Evolutionary conservation across 2,329 filamentous ascomycete genomes (phyloP), one percentile per base, ranked within the genome.

Genomic region (Didymella keratinophila): DNA sequence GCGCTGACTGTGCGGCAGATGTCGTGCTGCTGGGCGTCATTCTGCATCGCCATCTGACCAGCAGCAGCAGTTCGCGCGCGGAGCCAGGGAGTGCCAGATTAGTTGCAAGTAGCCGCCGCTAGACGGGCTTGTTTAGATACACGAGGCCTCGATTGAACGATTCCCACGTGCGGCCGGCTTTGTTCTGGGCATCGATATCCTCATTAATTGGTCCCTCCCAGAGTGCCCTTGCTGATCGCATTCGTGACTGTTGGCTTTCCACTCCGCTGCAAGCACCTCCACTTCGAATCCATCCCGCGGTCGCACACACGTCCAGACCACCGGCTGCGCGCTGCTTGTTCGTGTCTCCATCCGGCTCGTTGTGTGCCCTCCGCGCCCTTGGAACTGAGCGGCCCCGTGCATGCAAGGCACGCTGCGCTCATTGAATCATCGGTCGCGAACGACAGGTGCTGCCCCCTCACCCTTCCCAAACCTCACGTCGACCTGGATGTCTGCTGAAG

Each of bases 121-220:
- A 73, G 63, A 62, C 51, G 52, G 58, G 66, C 59, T 62, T 68
- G 69, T 63, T 65, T 55, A 73, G 73, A 76, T 75, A 72, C 71
- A 75, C 72, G 73, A 75, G 68, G 69, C 64, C 71, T 71, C 73
- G 70, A 73, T 73, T 74, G 67, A 72, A 71, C 71, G 70, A 75
- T 75, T 73, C 68, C 73, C 74, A 76, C 74, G 73, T 76, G 73
- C 66, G 62, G 50, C 45, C 65, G 69, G 57, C 67, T 67, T 62
- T 60, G 61, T 63, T 55, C 67, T 69, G 64, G 66, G 70, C 68
- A 54, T 52, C 67, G 61, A 47, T 61, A 58, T 62, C 43, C 32
- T 58, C 65, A 67, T 64, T 66, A 65, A 73, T 76, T 74, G 70
- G 72, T 64, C 66, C 54, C 52, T 59, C 63, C 55, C 56, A 53